Base-by-base conservation (phyloP, 108 stramenopile species). In the Skeletonema costatum region DNA sequence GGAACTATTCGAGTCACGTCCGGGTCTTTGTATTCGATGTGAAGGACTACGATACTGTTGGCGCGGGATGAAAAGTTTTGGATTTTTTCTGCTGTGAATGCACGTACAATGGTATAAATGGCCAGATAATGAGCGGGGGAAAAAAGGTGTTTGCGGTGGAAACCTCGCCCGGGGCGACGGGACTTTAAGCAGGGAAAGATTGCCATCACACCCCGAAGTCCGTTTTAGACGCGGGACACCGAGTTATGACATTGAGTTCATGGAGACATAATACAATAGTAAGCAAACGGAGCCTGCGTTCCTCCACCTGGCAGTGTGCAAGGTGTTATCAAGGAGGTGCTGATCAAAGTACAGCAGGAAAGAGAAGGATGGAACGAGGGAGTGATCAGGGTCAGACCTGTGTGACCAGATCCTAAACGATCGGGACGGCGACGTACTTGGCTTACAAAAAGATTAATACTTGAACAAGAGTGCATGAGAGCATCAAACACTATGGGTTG, bases 171-270 rank as follows among this genome's bases (percentile, higher is more conserved):
- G 78, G 78, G 32, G 62, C 68, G 21, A 73, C 50, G 32, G 32
- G 77, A 78, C 25, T 66, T 56, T 42, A 76, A 67, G 10, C 31
- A 76, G 72, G 91, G 93, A 30, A 75, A 70, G 38, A 31, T 95
- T 10, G 89, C 87, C 0, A 58, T n/a, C n/a, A n/a, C n/a, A n/a
- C n/a, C n/a, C n/a, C n/a, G n/a, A n/a, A n/a, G n/a, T n/a, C n/a
- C n/a, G n/a, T n/a, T n/a, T n/a, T n/a, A n/a, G n/a, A n/a, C n/a
- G n/a, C n/a, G n/a, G n/a, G n/a, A n/a, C n/a, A n/a, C n/a, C n/a
- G n/a, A n/a, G n/a, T n/a, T n/a, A 89, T 48, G 94, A 95, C 70
- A 80, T 87, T 32, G 60, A 79, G 12, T 95, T 95, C 65, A 89
- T 95, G 88, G 75, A 81, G n/a, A 74, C 65, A 36, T 75, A 38